Evolutionary conservation across 2,329 filamentous ascomycete genomes (phyloP).

Genomic region (Colletotrichum camelliae): DNA sequence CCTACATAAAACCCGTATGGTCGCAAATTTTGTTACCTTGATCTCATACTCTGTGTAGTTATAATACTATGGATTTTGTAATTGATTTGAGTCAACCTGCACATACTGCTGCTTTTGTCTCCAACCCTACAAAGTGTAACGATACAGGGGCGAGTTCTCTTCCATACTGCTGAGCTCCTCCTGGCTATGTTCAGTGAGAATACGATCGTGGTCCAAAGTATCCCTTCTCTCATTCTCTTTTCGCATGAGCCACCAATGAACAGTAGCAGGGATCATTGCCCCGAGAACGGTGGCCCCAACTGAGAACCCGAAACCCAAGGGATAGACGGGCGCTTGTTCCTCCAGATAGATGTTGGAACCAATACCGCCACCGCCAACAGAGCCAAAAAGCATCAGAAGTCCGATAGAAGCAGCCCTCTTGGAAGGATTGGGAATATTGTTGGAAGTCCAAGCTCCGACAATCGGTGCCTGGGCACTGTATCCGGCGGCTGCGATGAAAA

Average conservation of each 20-base stretch:
- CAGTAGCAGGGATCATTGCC: neutral
- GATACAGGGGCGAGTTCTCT: neutral
- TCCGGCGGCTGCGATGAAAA: neutral
- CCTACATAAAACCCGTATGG: neutral
- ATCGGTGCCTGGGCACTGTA: neutral
- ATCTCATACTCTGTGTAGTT: rapidly evolving
- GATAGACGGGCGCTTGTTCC: neutral
- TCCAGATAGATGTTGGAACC: neutral
- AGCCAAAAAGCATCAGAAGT: neutral
- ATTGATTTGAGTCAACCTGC: neutral
- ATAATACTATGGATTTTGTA: neutral
- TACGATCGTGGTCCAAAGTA: neutral
- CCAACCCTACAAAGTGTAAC: neutral
- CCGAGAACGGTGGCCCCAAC: neutral
- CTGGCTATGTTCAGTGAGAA: neutral
- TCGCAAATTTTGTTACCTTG: neutral
- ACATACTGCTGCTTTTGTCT: neutral
- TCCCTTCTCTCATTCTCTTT: neutral
- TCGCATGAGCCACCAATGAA: neutral
- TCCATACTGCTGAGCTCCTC: neutral
- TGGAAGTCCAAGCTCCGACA: neutral
- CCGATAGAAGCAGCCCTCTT: neutral
- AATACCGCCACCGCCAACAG: neutral
- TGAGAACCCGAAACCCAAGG: neutral
- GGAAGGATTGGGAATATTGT: neutral